Conservation (phyloP, 2,329 filamentous ascomycete species). For the Colletotrichum chrysophilum region DNA sequence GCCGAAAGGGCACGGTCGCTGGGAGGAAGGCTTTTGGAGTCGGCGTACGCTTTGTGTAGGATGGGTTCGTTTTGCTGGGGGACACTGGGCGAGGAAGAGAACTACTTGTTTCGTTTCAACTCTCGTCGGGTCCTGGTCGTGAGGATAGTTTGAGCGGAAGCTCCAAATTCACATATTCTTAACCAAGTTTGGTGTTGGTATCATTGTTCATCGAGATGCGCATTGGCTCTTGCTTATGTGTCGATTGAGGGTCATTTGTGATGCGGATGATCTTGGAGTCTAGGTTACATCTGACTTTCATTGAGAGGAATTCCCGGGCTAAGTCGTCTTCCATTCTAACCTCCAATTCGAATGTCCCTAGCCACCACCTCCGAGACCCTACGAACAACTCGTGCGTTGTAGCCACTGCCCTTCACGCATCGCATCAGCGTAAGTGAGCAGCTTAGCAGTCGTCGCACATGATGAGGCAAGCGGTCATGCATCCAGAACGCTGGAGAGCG, state of each 20-base stretch:
- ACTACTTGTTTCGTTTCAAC: background rate
- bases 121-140: background rate
- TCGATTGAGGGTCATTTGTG: background rate
- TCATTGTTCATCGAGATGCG: background rate
- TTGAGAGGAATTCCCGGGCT: fast-evolving
- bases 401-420: background rate
- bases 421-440: background rate
- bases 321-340: fast-evolving
- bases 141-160: background rate
- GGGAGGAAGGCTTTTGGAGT: constrained; percentile 4
- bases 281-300: background rate
- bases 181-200: background rate
- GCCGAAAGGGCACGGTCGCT: background rate
- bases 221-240: background rate
- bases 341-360: background rate
- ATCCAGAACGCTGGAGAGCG: background rate
- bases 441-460: background rate
- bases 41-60: background rate
- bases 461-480: background rate
- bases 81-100: background rate
- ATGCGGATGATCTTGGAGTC: background rate
- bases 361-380: background rate
- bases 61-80: background rate
- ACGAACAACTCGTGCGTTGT: background rate
- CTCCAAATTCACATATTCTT: background rate